Evolutionary conservation across 1,139 yeast genomes (phyloP).

Genomic region (Blastobotrys malaysiensis): DNA sequence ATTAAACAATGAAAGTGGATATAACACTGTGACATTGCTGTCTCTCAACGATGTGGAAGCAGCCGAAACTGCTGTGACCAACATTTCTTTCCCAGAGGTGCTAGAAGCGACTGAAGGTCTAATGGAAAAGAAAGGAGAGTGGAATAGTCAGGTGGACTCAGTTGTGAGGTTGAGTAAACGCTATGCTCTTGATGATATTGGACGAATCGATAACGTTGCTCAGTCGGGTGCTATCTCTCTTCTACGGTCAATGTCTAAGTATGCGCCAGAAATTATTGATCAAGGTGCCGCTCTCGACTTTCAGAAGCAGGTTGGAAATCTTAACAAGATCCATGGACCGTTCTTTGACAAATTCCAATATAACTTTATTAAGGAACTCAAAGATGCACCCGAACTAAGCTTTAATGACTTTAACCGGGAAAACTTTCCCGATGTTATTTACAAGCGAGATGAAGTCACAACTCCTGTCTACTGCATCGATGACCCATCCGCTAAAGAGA

Average conservation of each 20-base stretch:
- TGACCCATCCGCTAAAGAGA: slow-evolving; percentile 73
- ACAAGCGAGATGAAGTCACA: slow-evolving; percentile 19
- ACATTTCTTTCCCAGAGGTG: neutral
- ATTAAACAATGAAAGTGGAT: neutral
- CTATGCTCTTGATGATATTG: slow-evolving; percentile 24
- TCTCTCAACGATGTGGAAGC: slow-evolving; percentile 4
- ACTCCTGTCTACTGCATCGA: slow-evolving; percentile 80
- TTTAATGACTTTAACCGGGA: neutral
- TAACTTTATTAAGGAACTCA: neutral
- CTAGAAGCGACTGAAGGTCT: neutral
- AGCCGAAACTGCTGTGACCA: slow-evolving; percentile 5
- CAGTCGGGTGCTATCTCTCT: slow-evolving; percentile 21
- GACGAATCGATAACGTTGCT: slow-evolving; percentile 18
- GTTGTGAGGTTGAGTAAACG: slow-evolving; percentile 18
- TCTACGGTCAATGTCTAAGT: slow-evolving; percentile 14
- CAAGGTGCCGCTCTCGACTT: slow-evolving; percentile 7
- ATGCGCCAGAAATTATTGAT: slow-evolving; percentile 7
- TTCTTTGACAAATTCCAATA: neutral
- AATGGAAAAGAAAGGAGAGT: neutral
- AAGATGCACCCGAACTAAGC: neutral
- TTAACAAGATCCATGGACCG: slow-evolving; percentile 3
- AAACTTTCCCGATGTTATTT: neutral
- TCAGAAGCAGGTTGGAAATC: slow-evolving; percentile 9
- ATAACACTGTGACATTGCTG: neutral
- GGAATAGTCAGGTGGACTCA: slow-evolving; percentile 2